Percentiles rank a stretch among this genome's conserved stretches.
phyloP scores from a whole-genome alignment of 768 basidiomycete genomes.

The Rhizopogon rudus region DNA sequence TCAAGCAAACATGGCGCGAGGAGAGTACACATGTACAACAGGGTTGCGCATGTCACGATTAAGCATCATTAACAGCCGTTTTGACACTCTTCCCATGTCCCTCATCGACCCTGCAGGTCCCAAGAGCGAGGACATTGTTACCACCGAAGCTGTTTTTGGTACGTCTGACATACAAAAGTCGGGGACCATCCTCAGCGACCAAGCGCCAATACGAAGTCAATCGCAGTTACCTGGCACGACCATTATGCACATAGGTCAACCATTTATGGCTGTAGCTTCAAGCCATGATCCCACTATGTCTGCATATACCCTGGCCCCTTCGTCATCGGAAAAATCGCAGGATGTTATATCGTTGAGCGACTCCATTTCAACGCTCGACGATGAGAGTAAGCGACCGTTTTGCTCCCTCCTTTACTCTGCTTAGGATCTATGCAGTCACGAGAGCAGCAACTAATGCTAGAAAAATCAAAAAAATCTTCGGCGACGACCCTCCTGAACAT shows the following conservation, averaged over 20 bases:
- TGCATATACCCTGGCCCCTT: conserved; percentile 17
- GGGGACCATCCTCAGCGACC: conserved; percentile 16
- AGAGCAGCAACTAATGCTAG: conserved; percentile 30
- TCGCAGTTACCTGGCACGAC: conserved; percentile 31
- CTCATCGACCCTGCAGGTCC: conserved; percentile 36
- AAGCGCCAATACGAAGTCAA: conserved; percentile 20
- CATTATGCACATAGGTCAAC: conserved; percentile 25
- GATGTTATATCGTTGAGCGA: conserved; percentile 18
- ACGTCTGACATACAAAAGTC: conserved; percentile 29
- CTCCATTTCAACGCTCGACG: conserved; percentile 13
- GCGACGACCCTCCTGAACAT: conserved; percentile 46
- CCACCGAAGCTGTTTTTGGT: conserved; percentile 49
- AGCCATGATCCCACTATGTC: conserved; percentile 20
- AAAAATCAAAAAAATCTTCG: conserved; percentile 69
- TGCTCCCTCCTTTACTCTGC: not conserved
- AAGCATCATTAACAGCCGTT: conserved; percentile 51
- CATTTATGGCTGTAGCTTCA: conserved; percentile 15
- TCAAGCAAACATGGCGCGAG: conserved; percentile 66
- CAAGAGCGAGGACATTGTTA: conserved; percentile 48
- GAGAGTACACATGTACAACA: conserved; percentile 70
- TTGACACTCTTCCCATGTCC: conserved; percentile 38
- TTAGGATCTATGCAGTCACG: conserved; percentile 15
- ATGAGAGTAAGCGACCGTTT: conserved; percentile 18
- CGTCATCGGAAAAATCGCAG: conserved; percentile 12
- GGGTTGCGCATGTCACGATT: conserved; percentile 73